phyloP scores from a whole-genome alignment of 2,329 filamentous ascomycete genomes.

The Scytalidium lignicola region DNA sequence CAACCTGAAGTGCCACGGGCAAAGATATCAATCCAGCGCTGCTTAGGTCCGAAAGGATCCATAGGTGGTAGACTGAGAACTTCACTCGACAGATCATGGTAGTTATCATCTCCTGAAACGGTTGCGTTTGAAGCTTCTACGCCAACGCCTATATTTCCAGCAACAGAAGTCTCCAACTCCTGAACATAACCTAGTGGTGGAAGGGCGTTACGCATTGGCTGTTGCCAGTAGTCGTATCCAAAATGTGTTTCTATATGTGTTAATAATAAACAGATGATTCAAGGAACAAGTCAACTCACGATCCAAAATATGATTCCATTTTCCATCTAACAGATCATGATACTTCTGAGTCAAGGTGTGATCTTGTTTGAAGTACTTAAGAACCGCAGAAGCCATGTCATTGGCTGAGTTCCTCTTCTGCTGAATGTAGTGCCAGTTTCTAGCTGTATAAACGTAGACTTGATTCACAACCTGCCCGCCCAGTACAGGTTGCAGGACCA shows the following conservation, averaged over 20 bases:
- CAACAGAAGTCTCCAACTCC: conserved; percentile 49
- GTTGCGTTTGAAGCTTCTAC: conserved; percentile 63
- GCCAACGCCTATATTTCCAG: conserved; percentile 58
- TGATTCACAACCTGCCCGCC: conserved; percentile 53
- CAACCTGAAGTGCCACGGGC: conserved; percentile 48
- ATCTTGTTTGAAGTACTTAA: conserved; percentile 52
- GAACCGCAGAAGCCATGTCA: conserved; percentile 43
- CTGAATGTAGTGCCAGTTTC: conserved; percentile 48
- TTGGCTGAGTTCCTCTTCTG: conserved; percentile 56
- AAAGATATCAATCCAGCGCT: conserved; percentile 60
- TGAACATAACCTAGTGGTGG: conserved; percentile 58
- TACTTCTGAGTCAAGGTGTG: conserved; percentile 50
- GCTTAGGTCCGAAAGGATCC: conserved; percentile 50
- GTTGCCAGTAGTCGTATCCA: conserved; percentile 58
- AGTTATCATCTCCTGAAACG: conserved; percentile 62
- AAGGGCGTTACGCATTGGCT: conserved; percentile 65
- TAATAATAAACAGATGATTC: conserved; percentile 15
- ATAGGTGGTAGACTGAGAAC: conserved; percentile 50
- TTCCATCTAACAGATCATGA: conserved; percentile 53
- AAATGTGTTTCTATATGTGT: conserved; percentile 43
- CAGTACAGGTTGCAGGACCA: conserved; percentile 54
- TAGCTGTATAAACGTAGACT: conserved; percentile 44
- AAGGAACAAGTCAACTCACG: conserved; percentile 30
- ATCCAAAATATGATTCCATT: conserved; percentile 59
- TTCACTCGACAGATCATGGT: conserved; percentile 50